Evolutionary conservation across 2,329 filamentous ascomycete species (phyloP), one percentile per base, ranked within the genome.

Genomic region (Leptographium procerum): DNA sequence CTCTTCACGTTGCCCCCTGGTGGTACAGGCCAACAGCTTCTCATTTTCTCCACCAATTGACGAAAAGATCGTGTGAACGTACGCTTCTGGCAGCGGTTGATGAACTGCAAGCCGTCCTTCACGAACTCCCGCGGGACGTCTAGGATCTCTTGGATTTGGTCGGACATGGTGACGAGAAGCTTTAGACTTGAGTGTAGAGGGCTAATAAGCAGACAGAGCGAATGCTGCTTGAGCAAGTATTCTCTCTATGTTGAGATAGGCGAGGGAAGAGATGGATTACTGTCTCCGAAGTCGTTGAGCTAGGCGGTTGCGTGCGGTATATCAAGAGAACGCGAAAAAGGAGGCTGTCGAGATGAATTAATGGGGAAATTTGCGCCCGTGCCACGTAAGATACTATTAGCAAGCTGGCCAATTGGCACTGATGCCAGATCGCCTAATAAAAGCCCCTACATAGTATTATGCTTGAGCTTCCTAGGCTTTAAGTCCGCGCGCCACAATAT

Each of bases 91-190:
- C 81, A 83, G 66, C 79, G 74, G 72, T 78, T 79, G 69, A 84
- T 73, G 73, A 85, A 85, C 65, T 83, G 80, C 61, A 81, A 75
- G 68, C 82, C 81, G 61, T 84, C 81, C 69, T 74, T 79, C 68
- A 84, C 69, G 70, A 87, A 87, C 72, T 86, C 82, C 69, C 77
- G 76, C 66, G 84, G 84, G 69, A 84, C 79, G 65, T 89, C 86
- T 69, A 87, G 79, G 67, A 89, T 75, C 69, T 88, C 84, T 72
- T 87, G 83, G 66, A 88, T 71, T 71, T 85, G 80, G 70, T 87
- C 85, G 71, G 83, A 79, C 81, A 84, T 84, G 68, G 65, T 74
- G 70, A 43, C 4, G 47, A 43, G n/a, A n/a, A 7, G 19, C 36
- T 57, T 50, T 52, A 47, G 52, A 47, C n/a, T n/a, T n/a, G n/a